These are phyloP conservation scores for Hypoxylon sp. DNA, from an alignment of 2,329 filamentous ascomycete species.

Conservation along the genomic window DNA sequence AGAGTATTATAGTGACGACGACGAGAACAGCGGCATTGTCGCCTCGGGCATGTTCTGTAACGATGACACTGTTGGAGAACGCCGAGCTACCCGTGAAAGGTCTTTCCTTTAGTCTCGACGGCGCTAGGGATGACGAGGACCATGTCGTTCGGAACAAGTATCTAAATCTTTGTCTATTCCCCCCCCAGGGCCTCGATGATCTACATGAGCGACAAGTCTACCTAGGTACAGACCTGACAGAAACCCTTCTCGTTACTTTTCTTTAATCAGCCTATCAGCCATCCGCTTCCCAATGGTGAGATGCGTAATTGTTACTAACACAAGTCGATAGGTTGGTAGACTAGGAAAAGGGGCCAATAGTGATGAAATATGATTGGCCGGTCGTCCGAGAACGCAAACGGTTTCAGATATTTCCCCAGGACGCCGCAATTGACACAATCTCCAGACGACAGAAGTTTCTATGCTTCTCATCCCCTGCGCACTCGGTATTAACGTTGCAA, in stretches of 20 bases:
- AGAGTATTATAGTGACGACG: background rate
- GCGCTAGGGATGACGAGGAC: background rate
- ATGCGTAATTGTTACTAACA: too few relatives aligned
- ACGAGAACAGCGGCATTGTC: background rate
- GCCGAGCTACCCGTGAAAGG: background rate
- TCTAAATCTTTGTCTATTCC: too few relatives aligned
- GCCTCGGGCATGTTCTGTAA: background rate
- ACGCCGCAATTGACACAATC: constrained; percentile 18
- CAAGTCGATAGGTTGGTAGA: too few relatives aligned
- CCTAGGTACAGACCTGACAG: too few relatives aligned
- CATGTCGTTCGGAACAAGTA: too few relatives aligned
- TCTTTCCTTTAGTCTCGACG: background rate
- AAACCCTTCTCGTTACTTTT: too few relatives aligned
- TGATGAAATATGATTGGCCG: constrained; percentile 14
- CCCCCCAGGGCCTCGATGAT: too few relatives aligned
- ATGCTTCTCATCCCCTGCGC: background rate
- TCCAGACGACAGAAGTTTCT: constrained; percentile 29
- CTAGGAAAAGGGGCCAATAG: constrained; percentile 2
- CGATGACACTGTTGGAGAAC: background rate
- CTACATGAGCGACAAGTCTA: too few relatives aligned
- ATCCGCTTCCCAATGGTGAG: too few relatives aligned
- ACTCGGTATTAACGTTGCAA: constrained; percentile 7
- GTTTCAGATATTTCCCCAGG: constrained; percentile 24
- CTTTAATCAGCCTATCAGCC: too few relatives aligned
- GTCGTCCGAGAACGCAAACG: background rate